Conservation (phyloP, 1,284 basidiomycete species). For the Malassezia nana region DNA sequence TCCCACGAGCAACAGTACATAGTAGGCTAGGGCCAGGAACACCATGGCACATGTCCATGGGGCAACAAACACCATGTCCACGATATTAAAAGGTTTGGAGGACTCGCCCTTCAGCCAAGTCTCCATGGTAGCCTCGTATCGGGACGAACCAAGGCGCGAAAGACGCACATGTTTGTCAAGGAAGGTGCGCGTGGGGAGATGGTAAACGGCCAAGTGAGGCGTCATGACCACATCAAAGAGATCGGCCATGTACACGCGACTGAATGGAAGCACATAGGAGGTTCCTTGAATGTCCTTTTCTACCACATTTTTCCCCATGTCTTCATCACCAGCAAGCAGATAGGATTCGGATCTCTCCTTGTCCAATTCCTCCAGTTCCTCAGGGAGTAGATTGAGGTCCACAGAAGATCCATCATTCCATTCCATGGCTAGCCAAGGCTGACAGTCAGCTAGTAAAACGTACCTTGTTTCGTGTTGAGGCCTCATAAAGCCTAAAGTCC, state of each 20-base stretch:
- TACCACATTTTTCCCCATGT: slow-evolving; percentile 45
- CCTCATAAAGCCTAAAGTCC: slow-evolving; percentile 41
- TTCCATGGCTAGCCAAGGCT: slow-evolving; percentile 45
- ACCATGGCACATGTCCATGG: slow-evolving; percentile 7
- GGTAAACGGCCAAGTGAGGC: slow-evolving; percentile 47
- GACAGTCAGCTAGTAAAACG: slow-evolving; percentile 3
- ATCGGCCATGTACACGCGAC: slow-evolving; percentile 48
- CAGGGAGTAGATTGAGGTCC: not conserved
- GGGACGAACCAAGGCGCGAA: slow-evolving; percentile 21
- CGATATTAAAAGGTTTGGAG: slow-evolving; percentile 3
- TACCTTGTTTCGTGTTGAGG: slow-evolving; percentile 35
- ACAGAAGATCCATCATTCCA: slow-evolving; percentile 49
- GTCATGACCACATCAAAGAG: slow-evolving; percentile 48
- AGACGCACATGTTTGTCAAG: slow-evolving; percentile 43
- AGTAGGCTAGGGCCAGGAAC: not conserved
- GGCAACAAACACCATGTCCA: slow-evolving; percentile 5
- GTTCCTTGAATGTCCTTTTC: slow-evolving; percentile 34
- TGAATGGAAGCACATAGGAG: slow-evolving; percentile 48
- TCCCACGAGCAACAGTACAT: not conserved
- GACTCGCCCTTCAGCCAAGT: slow-evolving; percentile 10
- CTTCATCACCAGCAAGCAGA: slow-evolving; percentile 47
- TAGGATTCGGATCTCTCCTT: slow-evolving; percentile 20
- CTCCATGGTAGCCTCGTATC: not conserved
- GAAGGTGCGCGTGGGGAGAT: slow-evolving; percentile 33
- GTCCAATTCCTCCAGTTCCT: not conserved